Percentiles rank a stretch among this genome's conserved stretches.
phyloP scores from a whole-genome alignment of 176 grass and related monocot genomes.

The Oryza rufipogon region DNA sequence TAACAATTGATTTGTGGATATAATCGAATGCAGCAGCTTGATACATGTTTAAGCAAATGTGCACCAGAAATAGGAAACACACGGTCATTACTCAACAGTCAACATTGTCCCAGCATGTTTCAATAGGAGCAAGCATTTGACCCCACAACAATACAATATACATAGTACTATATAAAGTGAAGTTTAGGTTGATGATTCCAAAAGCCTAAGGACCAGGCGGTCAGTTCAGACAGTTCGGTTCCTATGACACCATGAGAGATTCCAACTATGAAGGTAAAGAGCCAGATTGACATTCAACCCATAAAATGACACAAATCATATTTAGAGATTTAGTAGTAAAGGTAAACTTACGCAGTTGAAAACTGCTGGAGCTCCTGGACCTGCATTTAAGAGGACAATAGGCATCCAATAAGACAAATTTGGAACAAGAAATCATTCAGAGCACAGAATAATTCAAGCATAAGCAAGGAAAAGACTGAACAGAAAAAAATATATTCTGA shows the following conservation, averaged over 20 bases:
- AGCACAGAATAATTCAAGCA: not conserved
- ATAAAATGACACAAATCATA: not conserved
- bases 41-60: slow-evolving; percentile 2
- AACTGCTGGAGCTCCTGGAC: slow-evolving; percentile 83
- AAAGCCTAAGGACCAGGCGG: not conserved
- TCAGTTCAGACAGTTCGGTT: not conserved
- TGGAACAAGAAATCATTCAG: slow-evolving; percentile 12
- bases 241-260: not conserved
- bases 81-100: not conserved
- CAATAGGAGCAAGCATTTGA: not conserved
- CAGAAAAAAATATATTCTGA: slow-evolving; percentile 21
- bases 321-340: slow-evolving; percentile 28
- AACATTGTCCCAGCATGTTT: not conserved
- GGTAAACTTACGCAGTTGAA: slow-evolving; percentile 93
- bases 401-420: slow-evolving; percentile 26
- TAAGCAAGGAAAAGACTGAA: slow-evolving; percentile 5
- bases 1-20: not conserved
- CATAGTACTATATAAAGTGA: not conserved
- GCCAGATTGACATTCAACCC: not conserved
- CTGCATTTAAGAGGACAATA: slow-evolving; percentile 47
- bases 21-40: not conserved
- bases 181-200: not conserved
- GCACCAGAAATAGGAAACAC: slow-evolving; percentile 7
- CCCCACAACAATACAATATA: not conserved
- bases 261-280: slow-evolving; percentile 16